A percentile compares a stretch with the other conserved stretches of the same genome.
Conservation (phyloP, 139 green algal genomes). For the Picochlorum sp. region DNA sequence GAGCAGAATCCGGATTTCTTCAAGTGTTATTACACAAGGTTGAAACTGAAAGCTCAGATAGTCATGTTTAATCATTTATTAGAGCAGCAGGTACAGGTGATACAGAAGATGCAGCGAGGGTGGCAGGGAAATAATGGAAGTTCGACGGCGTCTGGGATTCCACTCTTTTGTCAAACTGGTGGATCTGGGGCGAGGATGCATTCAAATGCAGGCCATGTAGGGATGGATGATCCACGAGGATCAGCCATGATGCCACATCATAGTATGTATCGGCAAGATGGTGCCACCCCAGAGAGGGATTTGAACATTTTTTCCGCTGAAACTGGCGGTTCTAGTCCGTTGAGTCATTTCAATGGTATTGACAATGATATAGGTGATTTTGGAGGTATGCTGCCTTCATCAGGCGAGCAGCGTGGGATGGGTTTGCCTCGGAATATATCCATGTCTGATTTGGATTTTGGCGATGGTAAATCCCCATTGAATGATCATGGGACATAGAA, state of each 20-base stretch:
- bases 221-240: conserved; percentile 1
- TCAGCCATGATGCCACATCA: conserved; percentile 22
- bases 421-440: not conserved
- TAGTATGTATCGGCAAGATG: not conserved
- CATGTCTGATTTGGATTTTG: not conserved
- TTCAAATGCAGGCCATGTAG: not conserved
- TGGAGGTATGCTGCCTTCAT: not conserved
- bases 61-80: conserved; percentile 90
- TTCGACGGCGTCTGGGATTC: conserved; percentile 23
- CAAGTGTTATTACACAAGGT: conserved; percentile 72
- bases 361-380: not conserved
- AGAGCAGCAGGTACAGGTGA: conserved; percentile 67
- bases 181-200: not conserved
- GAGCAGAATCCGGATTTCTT: conserved; percentile 71
- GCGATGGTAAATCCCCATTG: not conserved
- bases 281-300: not conserved
- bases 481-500: not conserved
- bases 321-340: not conserved
- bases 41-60: conserved; percentile 85
- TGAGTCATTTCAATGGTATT: not conserved
- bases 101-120: conserved; percentile 37
- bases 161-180: conserved; percentile 17
- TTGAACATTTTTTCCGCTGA: not conserved
- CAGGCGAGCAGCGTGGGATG: not conserved
- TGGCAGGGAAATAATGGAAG: conserved; percentile 6